These are phyloP conservation scores for Mortierella polycephala DNA, from an alignment of 371 early-diverging fungal genomes.

Conservation along the genomic window DNA sequence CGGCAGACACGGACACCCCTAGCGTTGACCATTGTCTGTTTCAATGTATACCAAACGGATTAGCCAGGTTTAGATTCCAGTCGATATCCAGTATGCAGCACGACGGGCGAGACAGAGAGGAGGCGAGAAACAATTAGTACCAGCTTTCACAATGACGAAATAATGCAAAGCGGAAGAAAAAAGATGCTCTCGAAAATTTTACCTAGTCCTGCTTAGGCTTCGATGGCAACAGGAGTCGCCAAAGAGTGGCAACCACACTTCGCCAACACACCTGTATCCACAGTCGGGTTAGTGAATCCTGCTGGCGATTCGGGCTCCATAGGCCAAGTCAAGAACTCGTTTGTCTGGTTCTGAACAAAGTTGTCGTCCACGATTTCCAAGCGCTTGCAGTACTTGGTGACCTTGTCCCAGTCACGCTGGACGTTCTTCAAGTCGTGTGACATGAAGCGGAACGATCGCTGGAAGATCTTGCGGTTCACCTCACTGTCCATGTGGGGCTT, in stretches of 20 bases:
- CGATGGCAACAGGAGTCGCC: slow-evolving; percentile 26
- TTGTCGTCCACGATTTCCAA: slow-evolving; percentile 63
- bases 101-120: not conserved
- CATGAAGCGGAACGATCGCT: slow-evolving; percentile 73
- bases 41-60: not conserved
- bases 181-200: not conserved
- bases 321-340: slow-evolving; percentile 64
- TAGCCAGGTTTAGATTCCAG: not conserved
- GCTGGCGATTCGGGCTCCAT: slow-evolving; percentile 56
- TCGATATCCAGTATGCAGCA: not conserved
- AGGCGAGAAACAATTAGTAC: slow-evolving; percentile 6
- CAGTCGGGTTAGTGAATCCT: slow-evolving; percentile 55
- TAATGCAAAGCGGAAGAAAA: not conserved
- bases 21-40: slow-evolving; percentile 56
- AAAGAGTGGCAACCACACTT: slow-evolving; percentile 16
- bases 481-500: slow-evolving; percentile 67
- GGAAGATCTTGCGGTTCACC: slow-evolving; percentile 72
- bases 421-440: slow-evolving; percentile 71
- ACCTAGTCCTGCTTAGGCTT: slow-evolving; percentile 16
- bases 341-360: slow-evolving; percentile 73
- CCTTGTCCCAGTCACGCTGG: slow-evolving; percentile 76
- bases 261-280: slow-evolving; percentile 63
- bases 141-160: not conserved
- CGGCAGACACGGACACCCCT: slow-evolving; percentile 57
- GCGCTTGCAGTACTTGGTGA: slow-evolving; percentile 72